Base-by-base conservation (phyloP, 371 early-diverging fungal genomes). In the Mycotypha africana region DNA sequence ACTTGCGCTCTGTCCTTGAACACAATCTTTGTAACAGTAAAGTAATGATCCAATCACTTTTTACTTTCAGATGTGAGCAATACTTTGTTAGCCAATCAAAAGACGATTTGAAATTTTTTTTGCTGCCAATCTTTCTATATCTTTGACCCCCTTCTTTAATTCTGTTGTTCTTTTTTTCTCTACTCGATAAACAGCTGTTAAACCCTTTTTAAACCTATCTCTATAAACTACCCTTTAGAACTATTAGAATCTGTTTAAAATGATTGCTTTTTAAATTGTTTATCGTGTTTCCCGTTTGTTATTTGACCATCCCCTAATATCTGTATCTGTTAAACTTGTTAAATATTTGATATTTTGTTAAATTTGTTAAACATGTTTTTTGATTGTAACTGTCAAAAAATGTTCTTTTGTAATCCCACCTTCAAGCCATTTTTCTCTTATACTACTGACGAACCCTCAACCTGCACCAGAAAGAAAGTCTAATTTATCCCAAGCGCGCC, bases 361-460 rank as follows among this genome's bases (percentile, higher is more conserved):
- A 47, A 42, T 47, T 57, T 57, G 58, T 58, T 58, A 49, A 58
- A 58, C 44, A 58, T 58, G 58, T 40, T 49, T 40, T 45, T 42
- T 42, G 49, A 41, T 49, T 41, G 33, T 32, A n/a, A n/a, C n/a
- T 22, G 36, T 19, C 53, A 41, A 48, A 55, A 49, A 41, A 40
- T 49, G 56, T 42, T 45, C 32, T 38, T 49, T 42, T 45, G 34
- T 17, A 55, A 55, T 4, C 24, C 49, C 44, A 24, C 51, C 30
- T 42, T 35, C 45, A 54, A 54, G 41, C 63, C 63, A 16, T 62
- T 62, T 47, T 62, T 62, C 63, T 58, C 62, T 34, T 50, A 50
- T 38, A 62, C 61, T 32, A 62, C 63, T 28, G 63, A 62, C 56
- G 59, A 54, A 45, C 63, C 63, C 31, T 58, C 63, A 28, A 62